Base-by-base conservation (phyloP, 2,329 filamentous ascomycete species). In the Exophiala dermatitidis region DNA sequence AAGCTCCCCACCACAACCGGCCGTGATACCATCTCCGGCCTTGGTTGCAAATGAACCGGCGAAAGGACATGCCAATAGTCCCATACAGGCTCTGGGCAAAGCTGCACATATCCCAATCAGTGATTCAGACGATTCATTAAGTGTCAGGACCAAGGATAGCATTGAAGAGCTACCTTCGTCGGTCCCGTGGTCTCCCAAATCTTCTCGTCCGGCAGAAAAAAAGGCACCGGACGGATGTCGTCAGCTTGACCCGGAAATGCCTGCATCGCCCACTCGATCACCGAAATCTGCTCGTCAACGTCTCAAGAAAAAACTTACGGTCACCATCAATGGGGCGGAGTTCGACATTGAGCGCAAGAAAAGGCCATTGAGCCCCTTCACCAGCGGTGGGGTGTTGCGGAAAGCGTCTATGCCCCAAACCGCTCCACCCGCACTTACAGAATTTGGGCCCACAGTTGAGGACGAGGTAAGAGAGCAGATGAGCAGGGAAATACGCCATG, bases 281-380 rank as follows among this genome's bases (percentile, higher is more conserved):
- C 37, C 54, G 3, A 34, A 9, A 32, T 54, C 44, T 26, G 43
- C 51, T 36, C 48, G 59, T 34, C 49, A 50, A 28, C 48, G 44
- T 19, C 45, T 58, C 29, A 55, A 48, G 37, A 61, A 56, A 47
- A 58, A 57, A 41, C 50, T 60, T 31, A 60, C 58, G 5, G 46
- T 61, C 40, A 57, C 46, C 26, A 58, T 56, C 19, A 53, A 53
- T 47, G 53, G 53, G 2, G 50, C 53, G 4, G 42, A 58, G 12
- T 58, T 58, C 19, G 50, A 60, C 33, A 8, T 54, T 5, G 56
- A 58, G 32, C 49, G 40, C 26, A 55, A 38, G 41, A 50, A 45
- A 33, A 44, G 54, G 10, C 58, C 59, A n/a, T 37, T 59, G 33
- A 63, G 61, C 38, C 60, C 61, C 4, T 63, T 63, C 43, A 62